Percentiles rank a stretch among this genome's conserved stretches.
These are phyloP conservation scores for Pestalotiopsis sp. DNA, from an alignment of 2,329 filamentous ascomycete genomes.

Conservation along the genomic window DNA sequence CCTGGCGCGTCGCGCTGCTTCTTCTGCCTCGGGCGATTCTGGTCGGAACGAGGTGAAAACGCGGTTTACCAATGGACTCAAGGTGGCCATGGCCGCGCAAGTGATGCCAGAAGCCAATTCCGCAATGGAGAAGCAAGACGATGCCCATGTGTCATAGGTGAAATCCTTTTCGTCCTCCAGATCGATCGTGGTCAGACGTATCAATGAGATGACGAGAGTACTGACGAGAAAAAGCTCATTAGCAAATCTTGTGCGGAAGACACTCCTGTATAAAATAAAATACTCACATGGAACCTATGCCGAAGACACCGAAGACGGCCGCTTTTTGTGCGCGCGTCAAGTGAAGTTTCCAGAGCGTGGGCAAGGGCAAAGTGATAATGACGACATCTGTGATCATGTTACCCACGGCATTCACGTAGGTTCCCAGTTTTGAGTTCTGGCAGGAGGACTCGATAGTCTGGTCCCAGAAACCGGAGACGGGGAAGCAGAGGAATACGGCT, in stretches of 20 bases:
- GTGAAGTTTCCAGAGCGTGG: constrained; percentile 15
- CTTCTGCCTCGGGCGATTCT: neutral
- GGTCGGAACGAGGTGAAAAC: constrained; percentile 6
- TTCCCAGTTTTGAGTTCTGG: constrained; percentile 12
- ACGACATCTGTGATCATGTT: constrained; percentile 15
- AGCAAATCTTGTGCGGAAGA: neutral
- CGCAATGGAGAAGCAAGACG: constrained; percentile 16
- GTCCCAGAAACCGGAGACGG: constrained; percentile 31
- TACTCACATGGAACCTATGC: constrained; percentile 12
- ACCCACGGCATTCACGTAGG: constrained; percentile 16
- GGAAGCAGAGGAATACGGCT: constrained; percentile 26
- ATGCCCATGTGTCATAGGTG: constrained; percentile 13
- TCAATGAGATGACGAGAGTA: constrained; percentile 15
- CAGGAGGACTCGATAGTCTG: constrained; percentile 12
- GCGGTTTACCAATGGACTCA: constrained; percentile 14
- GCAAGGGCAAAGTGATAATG: constrained; percentile 15
- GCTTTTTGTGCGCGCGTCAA: constrained; percentile 15
- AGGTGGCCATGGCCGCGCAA: constrained; percentile 15
- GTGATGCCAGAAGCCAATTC: constrained; percentile 17
- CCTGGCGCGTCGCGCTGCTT: no score
- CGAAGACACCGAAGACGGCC: constrained; percentile 15
- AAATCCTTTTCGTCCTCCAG: constrained; percentile 8
- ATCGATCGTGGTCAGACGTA: constrained; percentile 15
- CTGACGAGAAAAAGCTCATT: neutral
- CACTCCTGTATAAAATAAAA: neutral